Conservation (phyloP, 257 asterid species). For the Jaltomata sinuosa region DNA sequence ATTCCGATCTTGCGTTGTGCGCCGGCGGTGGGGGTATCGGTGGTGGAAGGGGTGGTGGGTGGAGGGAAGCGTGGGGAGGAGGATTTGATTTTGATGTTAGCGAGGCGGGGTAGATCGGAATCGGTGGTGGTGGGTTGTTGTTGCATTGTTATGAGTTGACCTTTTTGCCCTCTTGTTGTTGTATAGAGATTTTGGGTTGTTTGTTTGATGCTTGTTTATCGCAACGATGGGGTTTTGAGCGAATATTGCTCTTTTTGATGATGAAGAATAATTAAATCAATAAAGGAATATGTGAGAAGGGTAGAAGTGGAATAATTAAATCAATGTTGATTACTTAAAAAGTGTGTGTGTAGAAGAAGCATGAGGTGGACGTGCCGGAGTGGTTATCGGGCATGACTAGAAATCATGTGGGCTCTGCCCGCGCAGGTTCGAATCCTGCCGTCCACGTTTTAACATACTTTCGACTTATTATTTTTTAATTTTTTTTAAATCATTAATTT, state of each 20-base stretch:
- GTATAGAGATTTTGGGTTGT: background rate
- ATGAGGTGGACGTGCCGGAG: slow-evolving; percentile 12
- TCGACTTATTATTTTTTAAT: no score
- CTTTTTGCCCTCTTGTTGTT: no score
- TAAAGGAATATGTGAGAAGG: background rate
- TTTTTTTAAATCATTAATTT: no score
- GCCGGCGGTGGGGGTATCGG: slow-evolving; percentile 72
- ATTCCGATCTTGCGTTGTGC: slow-evolving; percentile 85
- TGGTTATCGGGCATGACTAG: slow-evolving; percentile 6
- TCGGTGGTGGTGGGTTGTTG: slow-evolving; percentile 28
- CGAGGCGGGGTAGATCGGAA: slow-evolving; percentile 72
- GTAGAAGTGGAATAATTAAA: background rate
- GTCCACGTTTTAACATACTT: slow-evolving; percentile 1
- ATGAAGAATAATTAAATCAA: background rate
- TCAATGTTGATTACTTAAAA: background rate
- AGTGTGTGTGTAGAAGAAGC: background rate
- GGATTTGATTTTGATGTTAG: slow-evolving; percentile 75
- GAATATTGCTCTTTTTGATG: background rate
- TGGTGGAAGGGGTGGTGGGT: slow-evolving; percentile 49
- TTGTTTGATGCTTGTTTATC: background rate
- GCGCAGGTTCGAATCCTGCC: slow-evolving; percentile 23
- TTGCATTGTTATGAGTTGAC: slow-evolving; percentile 41
- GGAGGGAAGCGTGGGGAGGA: slow-evolving; percentile 87
- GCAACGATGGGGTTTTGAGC: background rate
- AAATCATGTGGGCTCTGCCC: slow-evolving; percentile 13